These are phyloP conservation scores for Capsicum baccatum DNA, from an alignment of 257 asterid genomes.

Conservation along the genomic window DNA sequence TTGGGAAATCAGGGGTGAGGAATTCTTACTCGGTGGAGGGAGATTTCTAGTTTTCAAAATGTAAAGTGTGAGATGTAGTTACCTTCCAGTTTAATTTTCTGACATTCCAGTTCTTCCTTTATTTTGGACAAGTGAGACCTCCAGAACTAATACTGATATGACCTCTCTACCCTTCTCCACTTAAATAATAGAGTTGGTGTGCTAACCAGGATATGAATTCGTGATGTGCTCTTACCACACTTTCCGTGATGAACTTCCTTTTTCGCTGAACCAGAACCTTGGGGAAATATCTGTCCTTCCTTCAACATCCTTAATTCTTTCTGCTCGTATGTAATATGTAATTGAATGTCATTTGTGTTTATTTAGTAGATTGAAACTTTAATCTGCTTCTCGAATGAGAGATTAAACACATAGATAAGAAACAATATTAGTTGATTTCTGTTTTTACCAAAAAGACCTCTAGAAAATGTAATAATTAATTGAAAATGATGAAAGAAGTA, in stretches of 20 bases:
- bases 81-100: constrained; percentile 19
- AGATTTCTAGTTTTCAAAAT: neutral
- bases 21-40: neutral
- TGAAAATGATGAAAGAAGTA: neutral
- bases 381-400: constrained; percentile 1
- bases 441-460: neutral
- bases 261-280: neutral
- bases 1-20: neutral
- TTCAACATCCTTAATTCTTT: constrained; percentile 19
- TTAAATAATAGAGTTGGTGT: neutral
- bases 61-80: neutral
- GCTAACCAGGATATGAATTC: neutral
- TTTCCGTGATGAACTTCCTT: neutral
- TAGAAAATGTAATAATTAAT: neutral
- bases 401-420: neutral
- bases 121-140: neutral
- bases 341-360: constrained; percentile 12
- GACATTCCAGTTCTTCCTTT: neutral
- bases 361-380: neutral
- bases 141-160: neutral
- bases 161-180: neutral
- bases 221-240: neutral
- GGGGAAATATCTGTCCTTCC: neutral
- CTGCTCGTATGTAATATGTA: neutral
- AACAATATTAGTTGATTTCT: constrained; percentile 13